These are phyloP conservation scores for Neurospora pannonica DNA, from an alignment of 495 filamentous ascomycete genomes.

Conservation along the genomic window DNA sequence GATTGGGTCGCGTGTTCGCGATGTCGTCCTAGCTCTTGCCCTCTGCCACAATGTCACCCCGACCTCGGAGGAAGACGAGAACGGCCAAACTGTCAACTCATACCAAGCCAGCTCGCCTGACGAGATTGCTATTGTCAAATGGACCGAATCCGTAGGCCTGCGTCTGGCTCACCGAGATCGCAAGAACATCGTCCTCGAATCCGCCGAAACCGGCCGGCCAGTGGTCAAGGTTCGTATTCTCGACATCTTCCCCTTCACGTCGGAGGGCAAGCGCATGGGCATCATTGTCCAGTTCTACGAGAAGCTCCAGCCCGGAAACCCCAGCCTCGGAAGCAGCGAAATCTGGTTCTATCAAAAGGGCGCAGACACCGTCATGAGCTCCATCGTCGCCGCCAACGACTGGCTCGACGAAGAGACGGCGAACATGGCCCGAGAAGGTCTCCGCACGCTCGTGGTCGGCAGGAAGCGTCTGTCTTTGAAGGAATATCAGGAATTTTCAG, in stretches of 20 bases:
- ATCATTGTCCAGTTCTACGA: slow-evolving; percentile 78
- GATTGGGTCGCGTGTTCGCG: slow-evolving; percentile 84
- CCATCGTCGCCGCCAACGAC: slow-evolving; percentile 89
- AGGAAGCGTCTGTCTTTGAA: slow-evolving; percentile 65
- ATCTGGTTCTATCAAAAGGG: slow-evolving; percentile 99
- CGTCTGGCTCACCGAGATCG: slow-evolving; percentile 79
- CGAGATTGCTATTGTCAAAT: slow-evolving; percentile 95
- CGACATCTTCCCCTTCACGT: slow-evolving; percentile 96
- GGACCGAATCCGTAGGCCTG: slow-evolving; percentile 88
- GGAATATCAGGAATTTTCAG: slow-evolving; percentile 72
- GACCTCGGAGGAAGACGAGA: slow-evolving; percentile 65
- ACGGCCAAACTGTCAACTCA: slow-evolving; percentile 64
- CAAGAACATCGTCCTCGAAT: slow-evolving; percentile 71
- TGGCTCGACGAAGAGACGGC: slow-evolving; percentile 98
- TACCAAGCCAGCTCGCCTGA: slow-evolving; percentile 97
- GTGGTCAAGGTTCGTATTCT: slow-evolving; percentile 85
- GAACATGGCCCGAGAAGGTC: slow-evolving; percentile 96
- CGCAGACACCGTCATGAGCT: slow-evolving; percentile 92
- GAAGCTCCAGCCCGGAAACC: slow-evolving; percentile 30
- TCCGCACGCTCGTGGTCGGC: slow-evolving; percentile 90
- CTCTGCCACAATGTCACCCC: slow-evolving; percentile 98
- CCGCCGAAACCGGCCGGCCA: slow-evolving; percentile 60
- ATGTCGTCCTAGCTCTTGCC: slow-evolving; percentile 82
- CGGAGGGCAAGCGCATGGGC: slow-evolving; percentile 97
- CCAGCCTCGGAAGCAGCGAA: slow-evolving; percentile 47